Evolutionary conservation across 2,329 filamentous ascomycete species (phyloP), one percentile per base, ranked within the genome.

Genomic region (Fusarium tjaetaba): DNA sequence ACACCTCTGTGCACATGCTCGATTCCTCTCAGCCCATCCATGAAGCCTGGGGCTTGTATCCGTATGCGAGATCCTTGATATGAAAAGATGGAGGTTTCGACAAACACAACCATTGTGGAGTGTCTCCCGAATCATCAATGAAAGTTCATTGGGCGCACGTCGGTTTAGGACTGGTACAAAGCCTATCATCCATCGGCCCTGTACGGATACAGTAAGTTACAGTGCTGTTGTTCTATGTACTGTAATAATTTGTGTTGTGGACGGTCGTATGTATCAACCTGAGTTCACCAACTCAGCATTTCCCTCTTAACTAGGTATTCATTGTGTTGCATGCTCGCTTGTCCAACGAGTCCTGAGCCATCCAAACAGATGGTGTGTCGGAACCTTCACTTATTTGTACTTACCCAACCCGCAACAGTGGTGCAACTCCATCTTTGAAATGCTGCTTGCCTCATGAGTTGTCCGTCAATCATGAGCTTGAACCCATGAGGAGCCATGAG

Each of bases 401-500:
- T 64, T 70, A 72, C 56, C 49, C 45, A 73, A 52, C 61, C 61
- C 52, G 57, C 38, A 65, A 56, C 55, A 73, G 69, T 55, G 56
- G 70, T 73, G 70, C 66, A 60, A 73, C 65, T 72, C 46, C 70
- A 46, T 53, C 39, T 46, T 69, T 43, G 57, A 68, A 26, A 39
- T 48, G 49, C 38, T 62, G 53, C 65, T 64, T 45, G 65, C 65
- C 32, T 72, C 70, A 73, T 73, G 60, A 71, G 56, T 52, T 46
- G 38, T 43, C 46, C 42, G 24, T 68, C 64, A 68, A 70, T 59
- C 68, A 65, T 72, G 58, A 72, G 60, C 49, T 43, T 26, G 53
- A 73, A 72, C 46, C 59, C 71, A 73, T 73, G 58, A 61, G 65
- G 66, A 73, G 70, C 57, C 61, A 70, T 73, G 58, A 60, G 69